A percentile compares a stretch with the other conserved stretches of the same genome.
phyloP scores from a whole-genome alignment of 2,329 filamentous ascomycete genomes.

The Verticillium nonalfalfae region DNA sequence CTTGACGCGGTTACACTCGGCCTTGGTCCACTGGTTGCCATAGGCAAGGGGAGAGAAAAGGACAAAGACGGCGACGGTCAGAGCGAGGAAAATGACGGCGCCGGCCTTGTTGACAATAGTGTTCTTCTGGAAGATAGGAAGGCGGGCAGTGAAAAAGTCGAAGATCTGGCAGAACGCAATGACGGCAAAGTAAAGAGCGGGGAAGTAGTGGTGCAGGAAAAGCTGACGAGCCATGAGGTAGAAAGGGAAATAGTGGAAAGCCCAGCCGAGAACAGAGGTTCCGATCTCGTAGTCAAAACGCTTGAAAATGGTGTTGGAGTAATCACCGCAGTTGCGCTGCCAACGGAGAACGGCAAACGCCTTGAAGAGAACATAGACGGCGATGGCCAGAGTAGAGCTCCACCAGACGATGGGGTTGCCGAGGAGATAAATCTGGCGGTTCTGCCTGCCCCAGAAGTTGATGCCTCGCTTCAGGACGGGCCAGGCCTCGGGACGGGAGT shows the following conservation, averaged over 20 bases:
- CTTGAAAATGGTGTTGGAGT: constrained; percentile 76
- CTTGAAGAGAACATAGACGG: constrained; percentile 77
- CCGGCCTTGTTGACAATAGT: constrained; percentile 70
- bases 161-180: constrained; percentile 83
- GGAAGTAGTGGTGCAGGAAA: constrained; percentile 98
- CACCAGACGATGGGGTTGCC: constrained; percentile 96
- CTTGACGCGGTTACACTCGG: constrained; percentile 81
- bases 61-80: constrained; percentile 70
- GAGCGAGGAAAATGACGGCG: constrained; percentile 65
- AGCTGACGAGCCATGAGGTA: constrained; percentile 97
- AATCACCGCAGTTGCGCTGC: constrained; percentile 91
- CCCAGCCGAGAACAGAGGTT: constrained; percentile 85
- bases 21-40: constrained; percentile 84
- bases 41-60: constrained; percentile 89
- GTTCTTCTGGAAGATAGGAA: constrained; percentile 60
- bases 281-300: constrained; percentile 97
- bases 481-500: constrained; percentile 91
- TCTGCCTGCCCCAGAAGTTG: constrained; percentile 96
- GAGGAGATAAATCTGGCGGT: constrained; percentile 93
- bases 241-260: constrained; percentile 98
- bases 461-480: constrained; percentile 88
- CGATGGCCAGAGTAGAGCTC: constrained; percentile 73
- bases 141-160: constrained; percentile 74
- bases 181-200: constrained; percentile 90
- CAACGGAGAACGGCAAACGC: constrained; percentile 80